Conservation (phyloP, 2,329 filamentous ascomycete species). For the Chaetomium sp. region DNA sequence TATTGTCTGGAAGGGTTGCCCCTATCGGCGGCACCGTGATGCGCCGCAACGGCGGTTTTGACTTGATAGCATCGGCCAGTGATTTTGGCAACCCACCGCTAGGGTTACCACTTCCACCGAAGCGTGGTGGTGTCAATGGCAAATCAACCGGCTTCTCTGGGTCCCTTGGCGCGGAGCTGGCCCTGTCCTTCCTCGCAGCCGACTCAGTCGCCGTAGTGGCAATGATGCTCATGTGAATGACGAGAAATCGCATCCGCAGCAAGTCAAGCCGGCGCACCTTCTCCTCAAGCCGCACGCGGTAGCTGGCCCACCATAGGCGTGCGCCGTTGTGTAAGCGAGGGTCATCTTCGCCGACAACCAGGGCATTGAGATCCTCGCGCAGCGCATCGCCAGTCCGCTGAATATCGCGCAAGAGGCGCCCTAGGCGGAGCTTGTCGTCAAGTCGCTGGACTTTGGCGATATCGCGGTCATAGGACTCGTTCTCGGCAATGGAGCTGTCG, state of each 20-base stretch:
- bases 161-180: slow-evolving; percentile 21
- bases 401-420: slow-evolving; percentile 53
- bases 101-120: too few species aligned
- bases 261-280: slow-evolving; percentile 53
- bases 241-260: slow-evolving; percentile 58
- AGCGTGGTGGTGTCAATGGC: slow-evolving; percentile 12
- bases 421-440: slow-evolving; percentile 57
- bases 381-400: slow-evolving; percentile 55
- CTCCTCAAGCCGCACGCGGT: slow-evolving; percentile 49
- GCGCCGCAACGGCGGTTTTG: slow-evolving; percentile 44
- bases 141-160: slow-evolving; percentile 26
- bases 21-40: slow-evolving; percentile 50
- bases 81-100: slow-evolving; percentile 31
- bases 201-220: slow-evolving; percentile 32
- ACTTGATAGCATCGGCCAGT: slow-evolving; percentile 38
- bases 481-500: slow-evolving; percentile 57
- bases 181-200: slow-evolving; percentile 30
- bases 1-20: slow-evolving; percentile 38
- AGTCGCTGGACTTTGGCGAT: slow-evolving; percentile 50
- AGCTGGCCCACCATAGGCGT: slow-evolving; percentile 52
- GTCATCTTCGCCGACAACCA: slow-evolving; percentile 43
- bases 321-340: slow-evolving; percentile 40
- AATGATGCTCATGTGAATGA: slow-evolving; percentile 57
- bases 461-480: slow-evolving; percentile 57
- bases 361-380: slow-evolving; percentile 50